Conservation (phyloP, 208 protist species). For the Strigomonas culicis region DNA sequence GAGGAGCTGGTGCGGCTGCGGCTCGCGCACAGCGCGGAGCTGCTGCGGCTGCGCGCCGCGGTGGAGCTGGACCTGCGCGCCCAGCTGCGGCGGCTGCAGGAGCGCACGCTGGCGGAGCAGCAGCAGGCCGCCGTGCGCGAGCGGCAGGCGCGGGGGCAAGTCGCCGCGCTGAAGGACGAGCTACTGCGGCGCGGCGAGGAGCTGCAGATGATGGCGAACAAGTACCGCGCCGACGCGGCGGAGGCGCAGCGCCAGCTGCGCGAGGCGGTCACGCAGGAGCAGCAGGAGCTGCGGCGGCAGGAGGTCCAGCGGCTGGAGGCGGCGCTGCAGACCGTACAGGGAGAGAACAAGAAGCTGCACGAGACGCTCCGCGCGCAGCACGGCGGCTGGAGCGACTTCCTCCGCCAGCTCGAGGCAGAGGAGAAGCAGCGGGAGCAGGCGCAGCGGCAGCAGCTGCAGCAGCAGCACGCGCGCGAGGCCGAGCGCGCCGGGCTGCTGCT, state of each 20-base stretch:
- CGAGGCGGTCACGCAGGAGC: constrained; percentile 1
- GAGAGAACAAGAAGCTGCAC: neutral
- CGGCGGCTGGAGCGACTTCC: neutral
- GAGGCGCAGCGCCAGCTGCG: neutral
- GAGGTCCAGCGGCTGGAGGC: neutral
- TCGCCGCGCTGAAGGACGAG: constrained; percentile 77
- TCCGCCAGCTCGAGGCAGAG: neutral
- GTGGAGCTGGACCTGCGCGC: constrained; percentile 5
- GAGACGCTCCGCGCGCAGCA: neutral
- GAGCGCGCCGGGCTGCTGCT: neutral
- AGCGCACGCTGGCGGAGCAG: neutral
- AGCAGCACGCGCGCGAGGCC: constrained; percentile 5
- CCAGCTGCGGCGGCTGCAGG: neutral
- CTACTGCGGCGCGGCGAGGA: constrained; percentile 58
- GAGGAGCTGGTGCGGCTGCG: constrained; percentile 7
- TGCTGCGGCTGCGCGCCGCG: constrained; percentile 17
- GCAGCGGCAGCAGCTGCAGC: neutral
- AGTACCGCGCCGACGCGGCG: constrained; percentile 19
- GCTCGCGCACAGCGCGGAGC: constrained; percentile 5
- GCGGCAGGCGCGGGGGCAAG: constrained; percentile 31
- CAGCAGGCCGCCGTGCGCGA: constrained; percentile 14
- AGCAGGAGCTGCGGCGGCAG: neutral
- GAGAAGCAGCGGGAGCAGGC: neutral
- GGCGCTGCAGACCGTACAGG: constrained; percentile 13
- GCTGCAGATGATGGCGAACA: constrained; percentile 32